These are phyloP conservation scores for Casaregolazyma suthepensis DNA, from an alignment of 1,139 yeast genomes.

Conservation along the genomic window DNA sequence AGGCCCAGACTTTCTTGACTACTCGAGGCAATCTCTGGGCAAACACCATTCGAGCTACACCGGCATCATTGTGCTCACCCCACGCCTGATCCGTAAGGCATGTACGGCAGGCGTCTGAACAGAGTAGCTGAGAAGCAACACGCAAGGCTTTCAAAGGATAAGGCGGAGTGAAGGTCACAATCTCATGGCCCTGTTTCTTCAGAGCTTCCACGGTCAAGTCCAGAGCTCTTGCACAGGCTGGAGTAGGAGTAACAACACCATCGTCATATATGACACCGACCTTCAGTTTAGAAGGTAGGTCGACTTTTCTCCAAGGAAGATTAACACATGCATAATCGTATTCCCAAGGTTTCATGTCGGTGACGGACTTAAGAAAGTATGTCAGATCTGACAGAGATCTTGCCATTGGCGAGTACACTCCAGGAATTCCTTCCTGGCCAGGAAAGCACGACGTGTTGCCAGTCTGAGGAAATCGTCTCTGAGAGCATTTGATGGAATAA, in stretches of 20 bases:
- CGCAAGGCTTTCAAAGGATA: slow-evolving; percentile 37
- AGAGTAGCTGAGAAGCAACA: slow-evolving; percentile 35
- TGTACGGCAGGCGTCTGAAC: slow-evolving; percentile 32
- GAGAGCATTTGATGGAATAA: slow-evolving; percentile 44
- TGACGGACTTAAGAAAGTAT: slow-evolving; percentile 50
- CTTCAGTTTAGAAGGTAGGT: slow-evolving; percentile 41
- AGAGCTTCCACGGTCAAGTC: slow-evolving; percentile 42
- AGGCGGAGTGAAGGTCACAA: slow-evolving; percentile 51
- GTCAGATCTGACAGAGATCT: slow-evolving; percentile 58
- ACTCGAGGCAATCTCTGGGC: slow-evolving; percentile 34
- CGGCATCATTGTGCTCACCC: slow-evolving; percentile 36
- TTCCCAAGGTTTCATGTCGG: slow-evolving; percentile 61
- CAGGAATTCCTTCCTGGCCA: slow-evolving; percentile 50
- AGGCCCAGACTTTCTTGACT: slow-evolving; percentile 34
- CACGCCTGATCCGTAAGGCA: slow-evolving; percentile 30
- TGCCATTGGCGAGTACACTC: slow-evolving; percentile 55
- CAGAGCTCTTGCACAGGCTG: slow-evolving; percentile 57
- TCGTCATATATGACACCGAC: slow-evolving; percentile 43
- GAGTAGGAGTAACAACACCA: slow-evolving; percentile 48
- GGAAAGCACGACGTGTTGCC: slow-evolving; percentile 47
- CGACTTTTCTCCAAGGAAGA: slow-evolving; percentile 54
- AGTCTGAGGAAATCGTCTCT: slow-evolving; percentile 45
- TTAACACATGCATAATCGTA: slow-evolving; percentile 51
- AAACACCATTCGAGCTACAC: slow-evolving; percentile 31
- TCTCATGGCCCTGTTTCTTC: slow-evolving; percentile 50